Evolutionary conservation across 352 stramenopile genomes (phyloP).

Genomic region (Blastocystis hominis): DNA sequence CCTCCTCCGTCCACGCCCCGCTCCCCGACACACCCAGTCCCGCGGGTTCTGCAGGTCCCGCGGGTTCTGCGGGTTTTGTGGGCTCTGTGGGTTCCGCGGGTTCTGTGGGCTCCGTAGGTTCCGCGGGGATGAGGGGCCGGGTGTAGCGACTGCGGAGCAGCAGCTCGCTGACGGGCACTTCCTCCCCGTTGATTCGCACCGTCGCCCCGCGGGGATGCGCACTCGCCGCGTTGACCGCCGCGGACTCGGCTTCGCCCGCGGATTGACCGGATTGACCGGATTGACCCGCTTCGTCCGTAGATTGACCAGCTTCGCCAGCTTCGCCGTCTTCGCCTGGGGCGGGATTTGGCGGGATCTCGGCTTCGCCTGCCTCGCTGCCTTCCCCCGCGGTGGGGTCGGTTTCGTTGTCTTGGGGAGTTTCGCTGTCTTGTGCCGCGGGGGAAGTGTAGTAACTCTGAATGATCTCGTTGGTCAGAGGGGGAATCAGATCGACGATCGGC

Average conservation of each 20-base stretch:
- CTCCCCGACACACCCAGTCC: neutral
- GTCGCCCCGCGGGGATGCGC: too few species aligned
- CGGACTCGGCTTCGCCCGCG: neutral
- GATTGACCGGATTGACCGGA: neutral
- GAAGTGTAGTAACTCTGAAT: constrained; percentile 42
- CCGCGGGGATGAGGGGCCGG: neutral
- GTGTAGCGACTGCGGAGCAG: neutral
- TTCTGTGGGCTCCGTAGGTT: neutral
- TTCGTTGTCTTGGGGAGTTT: neutral
- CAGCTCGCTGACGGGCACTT: neutral
- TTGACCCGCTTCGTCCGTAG: neutral
- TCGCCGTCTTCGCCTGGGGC: neutral
- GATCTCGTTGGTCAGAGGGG: constrained; percentile 17
- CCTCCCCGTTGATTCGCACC: neutral
- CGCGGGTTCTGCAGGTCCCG: neutral
- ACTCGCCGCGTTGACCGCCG: neutral
- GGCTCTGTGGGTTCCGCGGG: neutral
- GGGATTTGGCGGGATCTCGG: neutral
- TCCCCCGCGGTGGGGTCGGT: neutral
- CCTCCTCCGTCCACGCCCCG: neutral
- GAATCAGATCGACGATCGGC: constrained; percentile 27
- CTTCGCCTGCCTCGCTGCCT: neutral
- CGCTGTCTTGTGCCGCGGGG: neutral
- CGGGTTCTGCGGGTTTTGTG: neutral
- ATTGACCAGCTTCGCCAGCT: neutral